Evolutionary conservation across 345 rosid species (phyloP), one percentile per base, ranked within the genome.

Genomic region (Combretum micranthum): DNA sequence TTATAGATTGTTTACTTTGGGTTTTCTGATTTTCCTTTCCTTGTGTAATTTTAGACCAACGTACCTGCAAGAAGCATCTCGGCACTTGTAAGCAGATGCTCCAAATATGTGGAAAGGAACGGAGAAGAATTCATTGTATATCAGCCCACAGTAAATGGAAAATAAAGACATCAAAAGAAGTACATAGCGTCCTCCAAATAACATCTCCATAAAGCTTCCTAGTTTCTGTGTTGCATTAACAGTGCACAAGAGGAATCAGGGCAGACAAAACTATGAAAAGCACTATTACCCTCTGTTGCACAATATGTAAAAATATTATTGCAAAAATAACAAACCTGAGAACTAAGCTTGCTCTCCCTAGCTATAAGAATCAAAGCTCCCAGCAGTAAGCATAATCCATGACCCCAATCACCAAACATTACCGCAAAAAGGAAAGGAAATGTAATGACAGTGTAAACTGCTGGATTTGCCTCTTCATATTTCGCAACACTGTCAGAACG

Each of bases 351-450:
- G 62, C 82, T 83, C 82, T 88, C 98, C 67, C 65, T 81, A 70
- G 89, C 91, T 64, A 92, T 79, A 61, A 92, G 98, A 64, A 86
- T 69, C 69, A 92, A 68, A 51, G 98, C 93, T 67, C 90, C 97
- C 65, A 92, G 70, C 69, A 92, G 80, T 83, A 92, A 83, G 78
- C 97, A 92, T 73, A 92, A 75, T 65, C 97, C 97, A 66, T 92
- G 98, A 64, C 98, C 98, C 98, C 98, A 92, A 69, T 92, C 98
- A 54, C 98, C 98, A 78, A 92, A 92, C 98, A 92, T 92, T 66
- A 84, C 97, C 45, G 97, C 98, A 75, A 92, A 92, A 76, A 88
- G 87, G 80, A 92, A 92, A 20, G 98, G 98, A 72, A 88, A 92
- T 51, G 98, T 92, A 59, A 92, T 63, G 20, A 80, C 82, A 45